Evolutionary conservation across 1,284 basidiomycete species (phyloP).

Genomic region (Termitomyces sp.): DNA sequence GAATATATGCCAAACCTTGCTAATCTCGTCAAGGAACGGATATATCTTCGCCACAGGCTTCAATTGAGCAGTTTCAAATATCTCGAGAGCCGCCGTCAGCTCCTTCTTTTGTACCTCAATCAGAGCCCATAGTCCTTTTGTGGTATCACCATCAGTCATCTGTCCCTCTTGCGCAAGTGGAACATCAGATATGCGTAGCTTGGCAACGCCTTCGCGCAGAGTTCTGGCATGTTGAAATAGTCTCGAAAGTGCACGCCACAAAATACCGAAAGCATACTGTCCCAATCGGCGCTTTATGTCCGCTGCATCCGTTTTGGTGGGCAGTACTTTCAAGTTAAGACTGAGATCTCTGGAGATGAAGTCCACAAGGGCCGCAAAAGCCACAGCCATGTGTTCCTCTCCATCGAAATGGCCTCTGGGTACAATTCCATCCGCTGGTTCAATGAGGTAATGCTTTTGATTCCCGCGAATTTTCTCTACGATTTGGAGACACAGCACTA

Average conservation of each 20-base stretch:
- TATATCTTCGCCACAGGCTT: not conserved
- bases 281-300: not conserved
- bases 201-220: not conserved
- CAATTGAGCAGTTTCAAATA: not conserved
- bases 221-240: not conserved
- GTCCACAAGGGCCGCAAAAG: not conserved
- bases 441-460: not conserved
- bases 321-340: not conserved
- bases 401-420: not conserved
- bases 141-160: not conserved
- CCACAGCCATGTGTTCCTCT: not conserved
- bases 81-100: not conserved
- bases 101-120: not conserved
- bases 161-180: not conserved
- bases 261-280: not conserved
- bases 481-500: not conserved
- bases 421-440: not conserved
- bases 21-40: not conserved
- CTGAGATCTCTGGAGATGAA: not conserved
- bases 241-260: not conserved
- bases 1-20: not conserved
- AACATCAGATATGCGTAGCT: not conserved
- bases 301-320: not conserved
- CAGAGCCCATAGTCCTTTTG: not conserved
- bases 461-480: not conserved